A percentile compares a stretch with the other conserved stretches of the same genome.
phyloP scores from a whole-genome alignment of 495 filamentous ascomycete species.

The Poronia punctata region DNA sequence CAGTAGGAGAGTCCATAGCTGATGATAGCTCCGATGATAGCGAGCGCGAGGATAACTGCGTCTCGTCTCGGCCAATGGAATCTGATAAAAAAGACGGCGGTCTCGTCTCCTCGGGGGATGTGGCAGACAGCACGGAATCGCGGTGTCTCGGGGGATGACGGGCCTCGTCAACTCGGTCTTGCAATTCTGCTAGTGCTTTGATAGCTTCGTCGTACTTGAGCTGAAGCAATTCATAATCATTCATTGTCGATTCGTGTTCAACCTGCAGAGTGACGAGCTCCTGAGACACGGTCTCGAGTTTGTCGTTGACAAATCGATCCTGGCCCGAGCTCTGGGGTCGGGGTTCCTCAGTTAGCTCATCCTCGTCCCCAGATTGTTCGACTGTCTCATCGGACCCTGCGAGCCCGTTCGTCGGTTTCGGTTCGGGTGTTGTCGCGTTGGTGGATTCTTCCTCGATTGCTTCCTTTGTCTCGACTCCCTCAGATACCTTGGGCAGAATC shows the following conservation, averaged over 20 bases:
- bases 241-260: constrained; percentile 79
- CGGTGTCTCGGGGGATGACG: constrained; percentile 54
- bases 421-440: not conserved
- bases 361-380: constrained; percentile 23
- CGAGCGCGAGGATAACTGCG: constrained; percentile 81
- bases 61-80: constrained; percentile 65
- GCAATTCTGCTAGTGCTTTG: constrained; percentile 69
- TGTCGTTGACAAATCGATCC: constrained; percentile 80
- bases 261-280: constrained; percentile 86
- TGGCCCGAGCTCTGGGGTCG: constrained; percentile 66
- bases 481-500: constrained; percentile 38
- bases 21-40: constrained; percentile 95
- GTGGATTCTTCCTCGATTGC: constrained; percentile 24
- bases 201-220: constrained; percentile 89
- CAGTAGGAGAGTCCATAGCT: constrained; percentile 73
- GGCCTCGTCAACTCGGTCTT: constrained; percentile 79
- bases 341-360: constrained; percentile 18
- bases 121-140: constrained; percentile 47
- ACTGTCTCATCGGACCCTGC: constrained; percentile 5
- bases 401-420: constrained; percentile 1
- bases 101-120: constrained; percentile 53
- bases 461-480: constrained; percentile 33
- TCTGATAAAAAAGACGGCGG: constrained; percentile 93
- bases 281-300: constrained; percentile 84
- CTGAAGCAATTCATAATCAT: constrained; percentile 74